Conservation (phyloP, 2,329 filamentous ascomycete species). For the Byssothecium circinans region DNA sequence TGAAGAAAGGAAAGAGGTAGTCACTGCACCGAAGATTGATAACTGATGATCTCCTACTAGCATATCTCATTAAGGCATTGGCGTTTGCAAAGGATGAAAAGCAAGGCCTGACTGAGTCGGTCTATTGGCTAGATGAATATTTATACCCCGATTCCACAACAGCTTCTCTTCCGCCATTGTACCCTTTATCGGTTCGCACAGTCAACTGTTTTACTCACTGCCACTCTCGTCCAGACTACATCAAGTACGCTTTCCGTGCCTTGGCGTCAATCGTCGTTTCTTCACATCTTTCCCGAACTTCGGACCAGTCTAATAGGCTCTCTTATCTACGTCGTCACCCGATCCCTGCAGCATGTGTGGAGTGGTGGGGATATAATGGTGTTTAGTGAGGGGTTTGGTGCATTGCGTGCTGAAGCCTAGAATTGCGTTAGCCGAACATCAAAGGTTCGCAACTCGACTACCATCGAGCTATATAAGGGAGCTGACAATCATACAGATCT, state of each 20-base stretch:
- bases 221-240: neutral
- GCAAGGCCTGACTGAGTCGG: neutral
- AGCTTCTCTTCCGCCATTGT: neutral
- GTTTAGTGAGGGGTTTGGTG: neutral
- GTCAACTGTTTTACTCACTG: neutral
- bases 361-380: neutral
- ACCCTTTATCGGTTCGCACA: neutral
- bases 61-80: neutral
- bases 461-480: neutral
- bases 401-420: conserved; percentile 6
- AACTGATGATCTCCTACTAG: neutral
- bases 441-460: no score
- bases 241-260: no score
- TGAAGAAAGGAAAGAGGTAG: conserved; percentile 42
- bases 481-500: neutral
- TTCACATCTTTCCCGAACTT: neutral
- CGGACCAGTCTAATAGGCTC: neutral
- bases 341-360: neutral
- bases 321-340: neutral
- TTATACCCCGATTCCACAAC: neutral
- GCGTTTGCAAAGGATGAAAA: neutral
- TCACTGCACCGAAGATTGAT: neutral
- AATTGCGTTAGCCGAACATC: conserved; percentile 5
- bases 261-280: neutral
- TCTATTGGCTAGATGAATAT: neutral